Evolutionary conservation across 1,284 basidiomycete genomes (phyloP), one percentile per base, ranked within the genome.

Genomic region (Cryptococcus wingfieldii): DNA sequence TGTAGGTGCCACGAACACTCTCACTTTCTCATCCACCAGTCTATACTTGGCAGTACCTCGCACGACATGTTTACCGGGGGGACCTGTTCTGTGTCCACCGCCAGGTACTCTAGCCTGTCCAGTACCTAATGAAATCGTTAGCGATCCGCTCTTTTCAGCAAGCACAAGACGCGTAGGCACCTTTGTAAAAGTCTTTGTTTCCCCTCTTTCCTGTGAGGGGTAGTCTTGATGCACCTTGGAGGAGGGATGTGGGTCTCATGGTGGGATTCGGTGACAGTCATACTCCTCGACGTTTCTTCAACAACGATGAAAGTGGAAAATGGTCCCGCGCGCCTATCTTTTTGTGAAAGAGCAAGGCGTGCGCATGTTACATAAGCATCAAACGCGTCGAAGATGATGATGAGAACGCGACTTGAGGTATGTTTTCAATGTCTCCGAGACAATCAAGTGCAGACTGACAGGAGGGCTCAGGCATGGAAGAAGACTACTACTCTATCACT

Each of bases 101-200:
- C 74, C 75, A 27, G 89, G 89, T 18, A 90, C 83, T 60, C 80
- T 82, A 0, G 89, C 85, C 72, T 91, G 89, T 45, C 90, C 80
- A 18, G 87, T 92, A 46, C 90, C 89, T 91, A 63, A 34, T 41
- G 19, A 51, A 37, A 34, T 7, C 23, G n/a, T 23, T 25, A n/a
- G 14, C 10, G 31, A 34, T 34, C 10, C 31, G 31, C 31, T 34
- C 31, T 34, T 34, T 7, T 34, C 10, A 34, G 28, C 31, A 34
- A 10, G 7, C 31, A 34, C 31, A 34, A 10, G 7, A 34, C 31
- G 14, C 16, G 50, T 6, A 19, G 3, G 73, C 10, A 87, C 91
- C 92, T 77, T 95, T 96, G 82, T 94, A 95, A 72, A 82, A 95
- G 74, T 95, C 90, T 69, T 94, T 95, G 79, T 93, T 94, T 18